Evolutionary conservation across 2,329 filamentous ascomycete species (phyloP), one percentile per base, ranked within the genome.

Genomic region (Aspergillus ochraceus): DNA sequence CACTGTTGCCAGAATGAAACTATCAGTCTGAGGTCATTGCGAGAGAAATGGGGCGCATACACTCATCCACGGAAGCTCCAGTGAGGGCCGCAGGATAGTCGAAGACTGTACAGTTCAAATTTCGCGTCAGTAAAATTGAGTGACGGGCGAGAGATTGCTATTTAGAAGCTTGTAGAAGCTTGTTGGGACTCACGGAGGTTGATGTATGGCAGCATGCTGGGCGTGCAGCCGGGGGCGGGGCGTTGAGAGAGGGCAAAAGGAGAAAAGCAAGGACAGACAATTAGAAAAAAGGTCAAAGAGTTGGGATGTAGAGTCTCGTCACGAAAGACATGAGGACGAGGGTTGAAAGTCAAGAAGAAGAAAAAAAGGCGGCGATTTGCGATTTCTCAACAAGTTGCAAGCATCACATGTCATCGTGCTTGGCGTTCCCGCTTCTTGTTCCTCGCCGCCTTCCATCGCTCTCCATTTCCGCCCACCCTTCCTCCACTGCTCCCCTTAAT

Each of bases 31-130:
- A 39, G 52, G 49, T 36, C 30, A 49, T 9, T 30, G 36, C 20
- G 29, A 39, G 50, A n/a, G 39, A 49, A n/a, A 30, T 20, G 30
- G 6, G 26, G 42, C 49, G 66, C 71, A 53, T 78, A 88, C 86
- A 74, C 71, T 90, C 87, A 75, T 90, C 88, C 60, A 84, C 74
- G 20, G 87, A 88, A 52, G 87, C 84, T 47, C 88, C 88, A 30
- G 88, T 80, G 24, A 81, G 74, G 60, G 76, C 77, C 53, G 83
- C 81, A 57, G 83, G 79, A 75, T 86, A 86, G 59, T 81, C 77
- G 68, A 90, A 90, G 55, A 87, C 87, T 89, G 8, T 29, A 29
- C 26, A 22, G 55, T 60, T 52, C 58, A 4, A 55, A 24, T 54
- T 68, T 60, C 64, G 55, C 46, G 55, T 61, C 49, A 66, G 59